phyloP scores from a whole-genome alignment of 2,329 filamentous ascomycete genomes.

The Colletotrichum noveboracense region DNA sequence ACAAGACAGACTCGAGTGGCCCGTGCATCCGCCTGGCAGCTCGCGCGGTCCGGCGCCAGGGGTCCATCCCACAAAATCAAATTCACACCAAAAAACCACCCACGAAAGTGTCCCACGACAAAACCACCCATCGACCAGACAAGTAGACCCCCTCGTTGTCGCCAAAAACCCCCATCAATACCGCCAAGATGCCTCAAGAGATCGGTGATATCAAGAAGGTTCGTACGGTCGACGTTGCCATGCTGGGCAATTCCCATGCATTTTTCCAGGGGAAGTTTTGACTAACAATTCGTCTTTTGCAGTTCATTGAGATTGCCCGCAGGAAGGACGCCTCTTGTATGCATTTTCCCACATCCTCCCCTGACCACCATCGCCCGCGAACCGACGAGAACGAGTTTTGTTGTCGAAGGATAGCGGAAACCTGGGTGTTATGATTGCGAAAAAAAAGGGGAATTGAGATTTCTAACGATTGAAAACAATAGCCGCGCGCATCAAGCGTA shows the following conservation, averaged over 20 bases:
- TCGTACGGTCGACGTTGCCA: constrained; percentile 36
- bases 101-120: constrained; percentile 16
- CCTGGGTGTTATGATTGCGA: constrained; percentile 20
- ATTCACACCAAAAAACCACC: constrained; percentile 24
- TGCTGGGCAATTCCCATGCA: background rate
- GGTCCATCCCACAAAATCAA: constrained; percentile 25
- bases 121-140: constrained; percentile 8
- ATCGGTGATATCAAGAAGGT: constrained; percentile 95
- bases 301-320: constrained; percentile 99
- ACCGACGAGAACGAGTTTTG: background rate
- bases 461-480: constrained; percentile 32
- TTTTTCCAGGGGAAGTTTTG: background rate
- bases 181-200: constrained; percentile 95
- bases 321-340: constrained; percentile 99
- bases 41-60: constrained; percentile 2
- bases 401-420: background rate
- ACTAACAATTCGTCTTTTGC: constrained; percentile 36
- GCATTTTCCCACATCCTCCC: constrained; percentile 44
- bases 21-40: constrained; percentile 7
- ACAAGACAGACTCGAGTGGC: background rate
- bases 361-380: background rate
- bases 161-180: constrained; percentile 26
- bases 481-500: constrained; percentile 97
- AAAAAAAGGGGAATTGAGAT: background rate
- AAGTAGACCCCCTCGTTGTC: constrained; percentile 16